Percentiles rank a stretch among this genome's conserved stretches.
These are phyloP conservation scores for Sanghuangporus sanghuang DNA, from an alignment of 1,284 basidiomycete species.

Conservation along the genomic window DNA sequence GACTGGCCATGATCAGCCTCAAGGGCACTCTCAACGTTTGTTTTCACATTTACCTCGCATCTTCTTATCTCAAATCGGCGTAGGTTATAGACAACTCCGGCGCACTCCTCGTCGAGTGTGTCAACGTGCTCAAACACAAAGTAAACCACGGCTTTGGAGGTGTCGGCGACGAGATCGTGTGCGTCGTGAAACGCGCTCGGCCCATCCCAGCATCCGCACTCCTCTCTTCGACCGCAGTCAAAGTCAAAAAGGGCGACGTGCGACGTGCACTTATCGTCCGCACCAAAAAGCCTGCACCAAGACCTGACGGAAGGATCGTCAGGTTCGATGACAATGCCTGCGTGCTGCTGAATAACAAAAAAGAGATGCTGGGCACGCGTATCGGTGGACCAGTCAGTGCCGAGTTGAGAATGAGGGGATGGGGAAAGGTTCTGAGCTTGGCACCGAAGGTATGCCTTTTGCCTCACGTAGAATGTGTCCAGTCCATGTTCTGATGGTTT, in stretches of 20 bases:
- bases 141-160: conserved; percentile 82
- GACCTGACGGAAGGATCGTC: conserved; percentile 84
- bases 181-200: conserved; percentile 90
- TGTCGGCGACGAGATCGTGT: conserved; percentile 95
- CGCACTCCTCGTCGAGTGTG: conserved; percentile 91
- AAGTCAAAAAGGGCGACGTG: conserved; percentile 91
- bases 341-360: conserved; percentile 93
- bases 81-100: conserved; percentile 99
- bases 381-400: conserved; percentile 92
- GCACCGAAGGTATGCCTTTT: conserved; percentile 75
- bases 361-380: conserved; percentile 93
- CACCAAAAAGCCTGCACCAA: conserved; percentile 74
- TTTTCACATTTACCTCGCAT: conserved; percentile 14
- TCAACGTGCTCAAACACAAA: conserved; percentile 96
- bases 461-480: not conserved
- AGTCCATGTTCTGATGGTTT: not conserved
- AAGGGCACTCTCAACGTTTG: conserved; percentile 83
- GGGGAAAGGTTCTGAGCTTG: conserved; percentile 91
- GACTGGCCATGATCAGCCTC: conserved; percentile 87
- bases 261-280: conserved; percentile 93
- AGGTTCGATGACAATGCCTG: conserved; percentile 98
- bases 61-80: not conserved
- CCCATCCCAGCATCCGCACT: conserved; percentile 66
- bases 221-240: conserved; percentile 63
- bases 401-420: conserved; percentile 87